A percentile compares a stretch with the other conserved stretches of the same genome.
phyloP scores from a whole-genome alignment of 371 early-diverging fungal species.

The Basidiobolus meristosporus region DNA sequence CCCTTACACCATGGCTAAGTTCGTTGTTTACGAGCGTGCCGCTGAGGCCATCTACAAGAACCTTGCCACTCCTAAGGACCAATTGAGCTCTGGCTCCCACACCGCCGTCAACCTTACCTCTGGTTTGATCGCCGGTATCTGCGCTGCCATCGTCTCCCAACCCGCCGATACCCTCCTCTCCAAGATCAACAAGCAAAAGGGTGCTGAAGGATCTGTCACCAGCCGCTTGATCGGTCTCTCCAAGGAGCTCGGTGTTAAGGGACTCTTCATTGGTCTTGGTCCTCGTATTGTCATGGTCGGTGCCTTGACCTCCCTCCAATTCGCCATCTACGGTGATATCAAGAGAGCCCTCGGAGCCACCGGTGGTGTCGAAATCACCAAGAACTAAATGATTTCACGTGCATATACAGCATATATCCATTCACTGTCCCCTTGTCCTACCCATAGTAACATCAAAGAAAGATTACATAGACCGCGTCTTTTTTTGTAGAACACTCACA shows the following conservation, averaged over 20 bases:
- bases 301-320: slow-evolving; percentile 49
- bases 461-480: no score
- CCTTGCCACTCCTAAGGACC: slow-evolving; percentile 26
- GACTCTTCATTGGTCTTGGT: slow-evolving; percentile 41
- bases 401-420: no score
- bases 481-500: no score
- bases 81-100: slow-evolving; percentile 18
- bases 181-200: slow-evolving; percentile 56
- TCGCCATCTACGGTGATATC: slow-evolving; percentile 33
- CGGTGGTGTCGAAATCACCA: slow-evolving; percentile 34
- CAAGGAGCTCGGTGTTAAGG: slow-evolving; percentile 31
- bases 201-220: slow-evolving; percentile 22
- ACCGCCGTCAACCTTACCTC: slow-evolving; percentile 66
- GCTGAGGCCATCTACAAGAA: slow-evolving; percentile 23
- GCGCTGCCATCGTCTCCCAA: slow-evolving; percentile 85
- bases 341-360: slow-evolving; percentile 52
- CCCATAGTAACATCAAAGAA: no score
- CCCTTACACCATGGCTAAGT: slow-evolving; percentile 92
- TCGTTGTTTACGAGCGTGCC: slow-evolving; percentile 70
- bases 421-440: no score
- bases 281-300: slow-evolving; percentile 61
- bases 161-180: slow-evolving; percentile 91
- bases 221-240: slow-evolving; percentile 28
- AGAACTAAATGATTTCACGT: slow-evolving; percentile 2
- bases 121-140: slow-evolving; percentile 82